Base-by-base conservation (phyloP, 2,329 filamentous ascomycete species). In the Fusarium begoniae region DNA sequence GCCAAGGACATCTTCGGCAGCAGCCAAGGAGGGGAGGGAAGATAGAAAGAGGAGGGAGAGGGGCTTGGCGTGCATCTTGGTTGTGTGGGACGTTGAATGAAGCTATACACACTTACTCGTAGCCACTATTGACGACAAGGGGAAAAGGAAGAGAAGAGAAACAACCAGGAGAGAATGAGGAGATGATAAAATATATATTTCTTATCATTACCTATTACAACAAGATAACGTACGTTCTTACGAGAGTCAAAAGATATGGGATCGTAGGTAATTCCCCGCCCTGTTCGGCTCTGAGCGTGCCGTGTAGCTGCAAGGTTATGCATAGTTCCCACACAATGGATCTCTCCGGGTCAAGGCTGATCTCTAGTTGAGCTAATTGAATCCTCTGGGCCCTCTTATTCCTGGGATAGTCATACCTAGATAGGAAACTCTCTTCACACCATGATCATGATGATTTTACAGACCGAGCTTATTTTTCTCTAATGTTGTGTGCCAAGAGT, bases 1-100 rank as follows among this genome's bases (percentile, higher is more conserved):
- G 59, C 94, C 95, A 22, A 97, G 87, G 35, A 96, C 87, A 2
- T 91, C 93, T 84, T 97, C 93, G 26, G 84, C 84, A 70, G 76
- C 51, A 81, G 79, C 53, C 67, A 84, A 69, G 55, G 85, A 75
- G 60, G 83, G 79, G 55, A 85, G 77, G 47, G 85, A 81, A 70
- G 85, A 72, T 47, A 76, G 68, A 38, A 85, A 72, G 47, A 76
- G 66, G 50, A 78, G 74, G 66, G 86, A 76, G 64, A 85, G 69
- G 30, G 82, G 77, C 69, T 84, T 85, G 75, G 82, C 75, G 63
- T 79, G 82, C 85, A 86, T 86, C 57, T 65, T 59, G 26, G 55
- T n/a, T 50, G 58, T 43, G 40, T 24, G 67, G 37, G 30, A 56
- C 32, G 53, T 43, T 47, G 47, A 38, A 32, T 55, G 54, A 72